Evolutionary conservation across 2,329 filamentous ascomycete species (phyloP).

Genomic region (Cladosporium velox): DNA sequence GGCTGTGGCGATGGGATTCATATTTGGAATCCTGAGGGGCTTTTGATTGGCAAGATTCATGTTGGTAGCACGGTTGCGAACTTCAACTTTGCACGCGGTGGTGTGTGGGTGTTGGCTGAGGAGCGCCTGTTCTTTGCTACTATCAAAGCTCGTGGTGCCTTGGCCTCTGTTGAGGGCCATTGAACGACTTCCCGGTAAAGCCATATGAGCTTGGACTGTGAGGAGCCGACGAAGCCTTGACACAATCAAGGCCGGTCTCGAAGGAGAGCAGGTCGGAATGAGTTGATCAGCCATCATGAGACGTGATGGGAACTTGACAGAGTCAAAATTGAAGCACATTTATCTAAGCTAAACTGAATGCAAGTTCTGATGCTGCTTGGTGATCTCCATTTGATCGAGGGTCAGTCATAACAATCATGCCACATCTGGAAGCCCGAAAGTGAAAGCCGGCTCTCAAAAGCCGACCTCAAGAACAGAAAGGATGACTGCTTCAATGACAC

Average conservation of each 20-base stretch:
- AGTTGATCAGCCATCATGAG: background rate
- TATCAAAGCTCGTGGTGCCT: constrained; percentile 23
- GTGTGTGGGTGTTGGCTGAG: constrained; percentile 28
- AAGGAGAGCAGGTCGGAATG: background rate
- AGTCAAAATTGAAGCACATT: background rate
- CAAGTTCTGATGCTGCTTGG: background rate
- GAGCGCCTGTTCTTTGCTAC: constrained; percentile 26
- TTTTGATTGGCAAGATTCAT: constrained; percentile 59
- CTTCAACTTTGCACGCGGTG: constrained; percentile 27
- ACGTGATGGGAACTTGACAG: background rate
- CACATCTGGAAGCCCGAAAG: background rate
- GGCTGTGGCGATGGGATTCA: constrained; percentile 58
- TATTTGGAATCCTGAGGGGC: constrained; percentile 54
- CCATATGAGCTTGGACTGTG: background rate
- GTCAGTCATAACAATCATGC: background rate
- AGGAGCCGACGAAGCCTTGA: background rate
- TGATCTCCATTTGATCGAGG: background rate
- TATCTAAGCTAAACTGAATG: background rate
- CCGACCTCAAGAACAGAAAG: background rate
- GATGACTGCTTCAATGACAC: background rate
- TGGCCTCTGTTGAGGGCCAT: constrained; percentile 25
- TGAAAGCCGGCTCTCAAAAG: background rate
- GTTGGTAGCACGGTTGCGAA: constrained; percentile 44
- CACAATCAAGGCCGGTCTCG: background rate
- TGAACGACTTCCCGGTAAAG: background rate